Base-by-base conservation (phyloP, 2,329 filamentous ascomycete genomes). In the Talaromyces sp. region DNA sequence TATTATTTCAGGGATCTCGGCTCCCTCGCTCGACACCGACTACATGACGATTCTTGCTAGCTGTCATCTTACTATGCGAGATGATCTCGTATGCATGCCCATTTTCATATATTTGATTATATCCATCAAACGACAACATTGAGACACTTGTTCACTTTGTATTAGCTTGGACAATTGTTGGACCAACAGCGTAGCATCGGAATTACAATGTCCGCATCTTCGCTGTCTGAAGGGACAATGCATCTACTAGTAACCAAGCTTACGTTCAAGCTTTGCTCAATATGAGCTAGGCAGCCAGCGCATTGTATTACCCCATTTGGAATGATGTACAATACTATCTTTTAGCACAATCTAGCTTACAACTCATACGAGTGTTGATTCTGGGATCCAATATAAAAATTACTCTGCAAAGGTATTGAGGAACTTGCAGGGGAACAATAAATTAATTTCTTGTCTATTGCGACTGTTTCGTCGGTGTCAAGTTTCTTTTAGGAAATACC, bases 401-500 rank as follows among this genome's bases (percentile, higher is more conserved):
- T 27, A 0, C 22, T 24, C 45, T 48, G 22, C 45, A 24, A 48
- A 14, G 22, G 22, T 7, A 11, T 6, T 24, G 14, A 24, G 19
- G 22, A 11, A 24, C 8, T 22, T 48, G 22, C 24, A 22, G 22
- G 22, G 22, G 22, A 22, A 31, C n/a, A 31, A n/a, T 16, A 11
- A 33, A 16, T 3, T 14, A 8, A 24, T 11, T 14, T 39, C 52
- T 1, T 6, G 27, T 8, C 19, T 56, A 56, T 6, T 37, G 52
- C 19, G 33, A 50, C 47, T 31, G 52, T 37, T 56, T 56, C n/a
- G 33, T 22, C 33, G 52, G 9, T 8, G 33, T 19, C 16, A 39
- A 19, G n/a, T 56, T 56, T 39, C 33, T 39, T 8, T 58, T 58
- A 4, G 61, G 62, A 35, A 64, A 63, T 10, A 60, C 65, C 16